Conservation (phyloP, 345 rosid species). For the Sisymbrium altissimum region DNA sequence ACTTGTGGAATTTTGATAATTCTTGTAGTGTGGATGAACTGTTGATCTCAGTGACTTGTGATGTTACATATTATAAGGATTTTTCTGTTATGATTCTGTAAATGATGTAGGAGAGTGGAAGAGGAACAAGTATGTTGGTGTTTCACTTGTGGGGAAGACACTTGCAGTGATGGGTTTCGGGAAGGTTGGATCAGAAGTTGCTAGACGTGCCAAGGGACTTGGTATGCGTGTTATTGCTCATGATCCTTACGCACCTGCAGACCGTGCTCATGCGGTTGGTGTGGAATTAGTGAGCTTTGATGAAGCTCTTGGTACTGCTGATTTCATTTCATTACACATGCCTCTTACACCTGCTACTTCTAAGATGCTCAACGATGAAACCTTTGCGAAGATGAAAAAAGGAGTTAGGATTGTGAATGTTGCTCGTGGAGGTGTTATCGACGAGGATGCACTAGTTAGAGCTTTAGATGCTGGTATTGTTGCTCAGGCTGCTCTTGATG, state of each 20-base stretch:
- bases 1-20: no score
- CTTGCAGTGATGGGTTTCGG: conserved; percentile 78
- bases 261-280: conserved; percentile 75
- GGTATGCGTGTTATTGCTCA: conserved; percentile 83
- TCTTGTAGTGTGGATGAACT: no score
- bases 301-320: conserved; percentile 64
- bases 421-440: conserved; percentile 86
- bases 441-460: conserved; percentile 76
- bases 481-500: conserved; percentile 89
- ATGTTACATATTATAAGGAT: no score
- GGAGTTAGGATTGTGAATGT: conserved; percentile 77
- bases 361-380: conserved; percentile 71
- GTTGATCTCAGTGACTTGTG: no score
- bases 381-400: conserved; percentile 78
- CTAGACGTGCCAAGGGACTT: conserved; percentile 81
- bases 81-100: no score
- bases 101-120: conserved; percentile 59
- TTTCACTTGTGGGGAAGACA: conserved; percentile 77
- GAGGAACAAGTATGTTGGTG: conserved; percentile 75
- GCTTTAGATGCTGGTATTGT: conserved; percentile 80
- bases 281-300: conserved; percentile 75
- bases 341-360: conserved; percentile 75
- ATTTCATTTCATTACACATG: conserved; percentile 82
- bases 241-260: conserved; percentile 80
- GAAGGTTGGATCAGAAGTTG: conserved; percentile 85